These are phyloP conservation scores for Phyllosticta citribraziliensis DNA, from an alignment of 2,329 filamentous ascomycete genomes.

Conservation along the genomic window DNA sequence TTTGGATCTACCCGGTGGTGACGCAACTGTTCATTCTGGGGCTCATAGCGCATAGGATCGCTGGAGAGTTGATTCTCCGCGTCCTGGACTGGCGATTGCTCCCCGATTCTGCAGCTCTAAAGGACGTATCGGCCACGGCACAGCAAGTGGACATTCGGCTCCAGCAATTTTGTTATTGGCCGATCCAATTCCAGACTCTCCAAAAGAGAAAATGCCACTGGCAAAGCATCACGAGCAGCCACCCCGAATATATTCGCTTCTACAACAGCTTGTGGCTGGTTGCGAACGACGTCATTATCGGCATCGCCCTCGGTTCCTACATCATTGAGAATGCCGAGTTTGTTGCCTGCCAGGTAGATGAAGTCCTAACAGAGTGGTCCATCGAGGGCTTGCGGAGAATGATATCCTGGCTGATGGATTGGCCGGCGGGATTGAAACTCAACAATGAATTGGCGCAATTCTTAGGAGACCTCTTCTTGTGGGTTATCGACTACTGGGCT, in stretches of 20 bases:
- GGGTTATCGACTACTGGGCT: constrained; percentile 98
- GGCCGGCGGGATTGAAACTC: constrained; percentile 87
- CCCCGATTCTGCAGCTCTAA: constrained; percentile 72
- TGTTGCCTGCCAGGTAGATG: constrained; percentile 71
- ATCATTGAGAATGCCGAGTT: constrained; percentile 89
- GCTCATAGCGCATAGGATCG: constrained; percentile 68
- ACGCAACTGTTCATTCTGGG: constrained; percentile 62
- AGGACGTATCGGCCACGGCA: constrained; percentile 91
- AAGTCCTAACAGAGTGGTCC: constrained; percentile 68
- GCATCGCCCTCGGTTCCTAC: constrained; percentile 90
- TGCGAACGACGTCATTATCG: constrained; percentile 96
- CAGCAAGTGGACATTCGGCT: constrained; percentile 96
- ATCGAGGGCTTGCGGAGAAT: constrained; percentile 80
- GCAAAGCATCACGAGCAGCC: constrained; percentile 89
- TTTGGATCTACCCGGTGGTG: constrained; percentile 70
- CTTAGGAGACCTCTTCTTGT: constrained; percentile 87
- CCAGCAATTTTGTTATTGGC: constrained; percentile 98
- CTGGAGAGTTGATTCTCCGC: constrained; percentile 68
- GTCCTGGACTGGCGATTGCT: constrained; percentile 77
- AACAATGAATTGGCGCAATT: constrained; percentile 93
- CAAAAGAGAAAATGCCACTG: constrained; percentile 85
- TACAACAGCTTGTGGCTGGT: constrained; percentile 99
- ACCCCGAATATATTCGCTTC: constrained; percentile 97
- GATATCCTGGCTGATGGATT: constrained; percentile 92
- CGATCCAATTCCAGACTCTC: constrained; percentile 86